phyloP scores from a whole-genome alignment of 164 flowering plant species.

The Chloranthus sessilifolius region DNA sequence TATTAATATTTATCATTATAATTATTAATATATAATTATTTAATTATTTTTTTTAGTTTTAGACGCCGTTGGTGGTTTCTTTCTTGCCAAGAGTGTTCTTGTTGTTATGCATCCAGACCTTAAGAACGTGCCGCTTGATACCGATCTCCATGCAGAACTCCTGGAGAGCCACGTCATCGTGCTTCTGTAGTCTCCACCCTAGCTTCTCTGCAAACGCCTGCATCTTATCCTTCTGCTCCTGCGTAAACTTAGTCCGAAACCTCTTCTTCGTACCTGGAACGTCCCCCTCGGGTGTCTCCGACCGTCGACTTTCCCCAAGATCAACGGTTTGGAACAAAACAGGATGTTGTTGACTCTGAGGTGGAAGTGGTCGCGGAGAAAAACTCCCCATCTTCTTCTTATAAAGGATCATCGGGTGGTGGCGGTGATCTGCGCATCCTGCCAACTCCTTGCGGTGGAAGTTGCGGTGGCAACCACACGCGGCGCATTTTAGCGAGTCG shows the following conservation, averaged over 20 bases:
- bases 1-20: too few relatives aligned
- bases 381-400: not conserved
- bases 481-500: constrained; percentile 21
- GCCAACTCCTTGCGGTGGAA: constrained; percentile 41
- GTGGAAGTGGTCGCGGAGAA: not conserved
- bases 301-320: constrained; percentile 20
- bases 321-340: constrained; percentile 1
- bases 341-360: not conserved
- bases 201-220: constrained; percentile 29
- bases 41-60: too few relatives aligned
- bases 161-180: constrained; percentile 24
- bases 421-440: constrained; percentile 6
- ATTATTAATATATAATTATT: too few relatives aligned
- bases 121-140: constrained; percentile 28
- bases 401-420: constrained; percentile 7
- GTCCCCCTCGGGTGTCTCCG: constrained; percentile 26
- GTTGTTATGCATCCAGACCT: constrained; percentile 93
- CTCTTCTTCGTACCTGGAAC: constrained; percentile 18
- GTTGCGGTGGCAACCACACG: constrained; percentile 62
- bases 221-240: constrained; percentile 42
- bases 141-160: constrained; percentile 33
- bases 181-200: constrained; percentile 38
- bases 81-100: constrained; percentile 52
- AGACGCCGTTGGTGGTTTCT: too few relatives aligned
- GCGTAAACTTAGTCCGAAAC: constrained; percentile 31